These are phyloP conservation scores for Gnetum montanum DNA, from an alignment of 75 land plant genomes.

Conservation along the genomic window DNA sequence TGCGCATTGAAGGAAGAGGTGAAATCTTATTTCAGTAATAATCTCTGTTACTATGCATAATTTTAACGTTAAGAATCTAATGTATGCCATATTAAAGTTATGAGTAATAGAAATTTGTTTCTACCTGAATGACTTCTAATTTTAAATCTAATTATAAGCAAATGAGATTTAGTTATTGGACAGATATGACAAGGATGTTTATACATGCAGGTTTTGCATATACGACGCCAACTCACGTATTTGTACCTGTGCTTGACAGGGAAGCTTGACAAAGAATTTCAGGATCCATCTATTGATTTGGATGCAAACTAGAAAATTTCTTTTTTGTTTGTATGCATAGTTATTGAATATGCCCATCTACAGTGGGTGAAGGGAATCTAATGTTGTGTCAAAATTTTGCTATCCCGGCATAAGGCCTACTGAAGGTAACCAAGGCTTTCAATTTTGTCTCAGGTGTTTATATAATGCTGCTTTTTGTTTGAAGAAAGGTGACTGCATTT, in stretches of 20 bases:
- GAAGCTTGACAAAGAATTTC: not conserved
- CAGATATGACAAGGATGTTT: not conserved
- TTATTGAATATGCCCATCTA: no score
- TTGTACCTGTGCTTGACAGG: conserved; percentile 4
- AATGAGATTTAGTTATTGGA: not conserved
- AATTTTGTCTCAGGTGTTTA: no score
- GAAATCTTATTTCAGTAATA: not conserved
- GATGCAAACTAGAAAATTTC: no score
- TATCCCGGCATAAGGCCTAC: no score
- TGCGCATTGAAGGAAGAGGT: conserved; percentile 60
- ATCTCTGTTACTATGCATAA: not conserved
- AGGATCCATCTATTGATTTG: no score
- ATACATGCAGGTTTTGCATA: conserved; percentile 3
- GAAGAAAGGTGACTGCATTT: no score
- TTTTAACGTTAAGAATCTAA: not conserved
- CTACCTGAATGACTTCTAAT: not conserved
- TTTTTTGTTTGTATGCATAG: no score
- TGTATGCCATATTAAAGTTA: not conserved
- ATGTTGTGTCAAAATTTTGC: no score
- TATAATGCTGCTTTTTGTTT: no score
- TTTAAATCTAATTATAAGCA: not conserved
- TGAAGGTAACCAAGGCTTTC: no score
- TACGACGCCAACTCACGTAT: not conserved
- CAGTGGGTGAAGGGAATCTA: no score
- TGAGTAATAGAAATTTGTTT: not conserved